These are phyloP conservation scores for Phytophthora hybrid DNA, from an alignment of 352 stramenopile genomes.

Conservation along the genomic window DNA sequence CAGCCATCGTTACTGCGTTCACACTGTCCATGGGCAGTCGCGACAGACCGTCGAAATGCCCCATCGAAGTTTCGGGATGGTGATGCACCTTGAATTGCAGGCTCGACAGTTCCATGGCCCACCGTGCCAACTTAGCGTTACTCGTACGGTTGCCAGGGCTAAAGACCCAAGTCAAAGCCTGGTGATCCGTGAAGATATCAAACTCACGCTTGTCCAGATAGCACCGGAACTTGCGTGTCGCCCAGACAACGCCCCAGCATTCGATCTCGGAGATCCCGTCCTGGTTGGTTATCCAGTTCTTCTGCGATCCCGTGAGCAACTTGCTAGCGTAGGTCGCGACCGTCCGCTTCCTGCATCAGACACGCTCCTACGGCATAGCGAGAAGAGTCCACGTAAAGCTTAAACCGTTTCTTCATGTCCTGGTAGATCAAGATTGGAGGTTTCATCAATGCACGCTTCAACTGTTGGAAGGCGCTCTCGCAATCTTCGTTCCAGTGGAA, in stretches of 20 bases:
- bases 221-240: too few species aligned
- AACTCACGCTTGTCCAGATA: too few species aligned
- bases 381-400: slow-evolving; percentile 8
- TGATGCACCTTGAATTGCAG: slow-evolving; percentile 11
- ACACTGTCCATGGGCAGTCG: neutral
- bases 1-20: neutral
- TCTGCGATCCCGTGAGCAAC: too few species aligned
- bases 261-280: too few species aligned
- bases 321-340: neutral
- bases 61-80: slow-evolving; percentile 1
- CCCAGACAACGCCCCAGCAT: too few species aligned
- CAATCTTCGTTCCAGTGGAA: slow-evolving; percentile 1
- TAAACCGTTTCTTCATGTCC: slow-evolving; percentile 1
- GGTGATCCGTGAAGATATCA: too few species aligned
- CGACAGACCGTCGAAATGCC: slow-evolving; percentile 7
- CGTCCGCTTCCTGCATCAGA: slow-evolving; percentile 5
- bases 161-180: too few species aligned
- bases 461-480: slow-evolving; percentile 1
- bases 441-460: slow-evolving; percentile 6
- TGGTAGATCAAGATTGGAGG: slow-evolving; percentile 8
- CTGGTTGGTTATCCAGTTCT: too few species aligned
- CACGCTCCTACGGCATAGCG: slow-evolving; percentile 1
- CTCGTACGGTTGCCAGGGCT: too few species aligned
- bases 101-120: slow-evolving; percentile 10
- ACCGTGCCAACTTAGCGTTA: slow-evolving; percentile 14